phyloP scores from a whole-genome alignment of 805 yeast species.

The Nakazawaea pomicola region DNA sequence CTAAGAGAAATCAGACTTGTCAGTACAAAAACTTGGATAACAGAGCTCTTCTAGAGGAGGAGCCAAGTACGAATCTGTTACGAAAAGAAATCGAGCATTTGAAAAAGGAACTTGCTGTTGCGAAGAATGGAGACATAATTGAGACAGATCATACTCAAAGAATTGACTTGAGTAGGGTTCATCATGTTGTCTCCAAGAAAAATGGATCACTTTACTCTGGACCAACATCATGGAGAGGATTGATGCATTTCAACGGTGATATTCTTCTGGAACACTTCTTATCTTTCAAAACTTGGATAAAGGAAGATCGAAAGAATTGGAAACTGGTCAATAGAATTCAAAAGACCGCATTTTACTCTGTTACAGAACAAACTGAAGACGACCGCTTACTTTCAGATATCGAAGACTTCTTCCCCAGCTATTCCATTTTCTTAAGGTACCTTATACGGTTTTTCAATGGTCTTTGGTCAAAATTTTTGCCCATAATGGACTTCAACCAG shows the following conservation, averaged over 20 bases:
- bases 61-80: neutral
- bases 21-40: neutral
- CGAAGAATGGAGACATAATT: neutral
- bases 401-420: neutral
- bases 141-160: neutral
- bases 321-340: neutral
- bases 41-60: neutral
- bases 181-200: neutral
- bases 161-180: neutral
- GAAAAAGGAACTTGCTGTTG: neutral
- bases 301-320: conserved; percentile 1
- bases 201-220: neutral
- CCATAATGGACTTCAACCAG: conserved; percentile 33
- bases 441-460: neutral
- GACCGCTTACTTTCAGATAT: neutral
- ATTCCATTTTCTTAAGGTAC: neutral
- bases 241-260: neutral
- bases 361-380: neutral
- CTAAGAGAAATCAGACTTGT: neutral
- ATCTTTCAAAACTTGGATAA: neutral
- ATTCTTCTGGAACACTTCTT: neutral
- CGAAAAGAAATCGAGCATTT: neutral
- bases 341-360: neutral
- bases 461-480: conserved; percentile 27
- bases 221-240: neutral